phyloP scores from a whole-genome alignment of 106 monocot genomes.

The Ottelia alismoides region DNA sequence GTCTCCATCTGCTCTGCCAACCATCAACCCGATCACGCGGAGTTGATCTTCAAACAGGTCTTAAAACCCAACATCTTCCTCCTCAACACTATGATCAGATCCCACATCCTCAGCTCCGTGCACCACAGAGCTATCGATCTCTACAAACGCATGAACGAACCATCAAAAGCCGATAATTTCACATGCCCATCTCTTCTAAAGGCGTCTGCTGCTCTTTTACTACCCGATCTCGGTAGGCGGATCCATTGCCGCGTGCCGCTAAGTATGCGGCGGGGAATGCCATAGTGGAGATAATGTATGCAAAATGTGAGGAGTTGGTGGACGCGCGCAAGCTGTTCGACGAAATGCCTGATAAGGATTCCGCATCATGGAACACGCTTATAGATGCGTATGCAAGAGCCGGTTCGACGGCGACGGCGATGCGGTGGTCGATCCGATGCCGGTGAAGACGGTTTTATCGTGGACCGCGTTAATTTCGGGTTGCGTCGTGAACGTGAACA shows the following conservation, averaged over 20 bases:
- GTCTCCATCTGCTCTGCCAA: conserved; percentile 29
- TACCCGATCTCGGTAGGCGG: conserved; percentile 27
- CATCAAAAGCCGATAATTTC: conserved; percentile 49
- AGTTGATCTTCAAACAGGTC: conserved; percentile 39
- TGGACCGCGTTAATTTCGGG: conserved; percentile 78
- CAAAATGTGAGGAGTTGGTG: conserved; percentile 21
- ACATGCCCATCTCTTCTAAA: conserved; percentile 69
- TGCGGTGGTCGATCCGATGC: conserved; percentile 45
- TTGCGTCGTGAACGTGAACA: conserved; percentile 19
- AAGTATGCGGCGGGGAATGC: conserved; percentile 38
- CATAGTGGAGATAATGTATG: conserved; percentile 53
- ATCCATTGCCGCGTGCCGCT: conserved; percentile 32
- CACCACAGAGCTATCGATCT: conserved; percentile 12
- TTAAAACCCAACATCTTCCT: conserved; percentile 36
- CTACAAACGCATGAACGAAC: conserved; percentile 43
- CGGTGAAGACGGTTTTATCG: conserved; percentile 43
- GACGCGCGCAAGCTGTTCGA: conserved; percentile 35
- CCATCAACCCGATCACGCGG: conserved; percentile 19
- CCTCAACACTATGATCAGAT: conserved; percentile 49
- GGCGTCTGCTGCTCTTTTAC: conserved; percentile 23
- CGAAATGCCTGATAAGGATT: conserved; percentile 45
- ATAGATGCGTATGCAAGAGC: conserved; percentile 33
- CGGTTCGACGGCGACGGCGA: conserved; percentile 35
- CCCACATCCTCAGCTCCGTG: conserved; percentile 18
- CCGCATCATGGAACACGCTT: conserved; percentile 44